Conservation (phyloP, 305 asterid genomes). For the Rubia occidens region DNA sequence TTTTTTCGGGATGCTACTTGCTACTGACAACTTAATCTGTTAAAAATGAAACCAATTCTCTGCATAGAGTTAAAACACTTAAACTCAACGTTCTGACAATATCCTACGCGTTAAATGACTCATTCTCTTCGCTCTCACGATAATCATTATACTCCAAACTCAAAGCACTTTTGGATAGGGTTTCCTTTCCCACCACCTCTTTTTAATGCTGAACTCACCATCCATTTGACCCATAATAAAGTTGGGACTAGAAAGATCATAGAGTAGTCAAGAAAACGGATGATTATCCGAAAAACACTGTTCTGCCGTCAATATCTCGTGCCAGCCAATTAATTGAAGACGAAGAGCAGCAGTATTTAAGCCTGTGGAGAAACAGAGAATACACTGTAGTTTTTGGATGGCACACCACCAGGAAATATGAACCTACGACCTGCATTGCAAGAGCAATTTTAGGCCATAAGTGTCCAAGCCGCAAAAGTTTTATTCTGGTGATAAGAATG, state of each 20-base stretch:
- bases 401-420: background rate
- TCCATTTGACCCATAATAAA: background rate
- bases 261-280: background rate
- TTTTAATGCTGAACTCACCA: background rate
- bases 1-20: no score
- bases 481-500: conserved; percentile 18
- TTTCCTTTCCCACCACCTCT: background rate
- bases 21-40: no score
- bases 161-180: background rate
- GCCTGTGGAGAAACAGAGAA: background rate
- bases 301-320: background rate
- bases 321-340: background rate
- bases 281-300: background rate
- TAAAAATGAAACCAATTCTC: no score
- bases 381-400: background rate
- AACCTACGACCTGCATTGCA: background rate
- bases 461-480: background rate
- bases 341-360: background rate
- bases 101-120: no score
- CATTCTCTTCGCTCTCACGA: no score
- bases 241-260: background rate
- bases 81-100: no score
- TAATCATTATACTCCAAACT: background rate
- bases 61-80: no score
- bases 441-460: background rate